Evolutionary conservation across 176 grass and related monocot species (phyloP).

Genomic region (Aegilops bicornis): DNA sequence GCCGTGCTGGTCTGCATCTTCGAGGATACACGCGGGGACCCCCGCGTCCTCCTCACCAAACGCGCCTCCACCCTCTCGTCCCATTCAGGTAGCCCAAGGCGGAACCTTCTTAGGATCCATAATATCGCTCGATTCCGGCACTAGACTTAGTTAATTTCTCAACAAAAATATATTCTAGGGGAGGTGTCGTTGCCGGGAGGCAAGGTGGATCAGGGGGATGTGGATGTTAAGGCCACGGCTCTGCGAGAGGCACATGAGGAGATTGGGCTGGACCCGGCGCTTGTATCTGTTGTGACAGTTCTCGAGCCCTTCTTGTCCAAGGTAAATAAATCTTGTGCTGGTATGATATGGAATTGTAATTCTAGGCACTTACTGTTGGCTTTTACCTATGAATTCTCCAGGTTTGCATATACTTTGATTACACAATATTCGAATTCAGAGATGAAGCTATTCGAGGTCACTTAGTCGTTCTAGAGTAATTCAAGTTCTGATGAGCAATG

Average conservation of each 20-base stretch:
- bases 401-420: background rate
- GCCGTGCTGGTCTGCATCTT: constrained; percentile 90
- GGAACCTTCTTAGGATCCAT: background rate
- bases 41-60: constrained; percentile 86
- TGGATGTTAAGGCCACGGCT: constrained; percentile 73
- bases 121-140: background rate
- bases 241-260: constrained; percentile 85
- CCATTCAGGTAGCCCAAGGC: constrained; percentile 58
- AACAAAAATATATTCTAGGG: constrained; percentile 41
- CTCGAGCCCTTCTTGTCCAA: constrained; percentile 94
- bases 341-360: background rate
- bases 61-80: constrained; percentile 73
- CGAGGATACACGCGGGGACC: constrained; percentile 54
- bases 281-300: constrained; percentile 67
- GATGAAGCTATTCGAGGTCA: background rate
- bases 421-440: background rate
- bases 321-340: constrained; percentile 31
- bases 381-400: background rate
- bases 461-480: background rate
- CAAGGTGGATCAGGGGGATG: constrained; percentile 83
- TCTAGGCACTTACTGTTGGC: background rate
- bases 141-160: constrained; percentile 9
- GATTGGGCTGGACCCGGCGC: constrained; percentile 69
- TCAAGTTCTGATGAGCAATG: background rate
- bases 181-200: constrained; percentile 92